These are phyloP conservation scores for Gossypium aridum DNA, from an alignment of 441 rosid species.

Conservation along the genomic window DNA sequence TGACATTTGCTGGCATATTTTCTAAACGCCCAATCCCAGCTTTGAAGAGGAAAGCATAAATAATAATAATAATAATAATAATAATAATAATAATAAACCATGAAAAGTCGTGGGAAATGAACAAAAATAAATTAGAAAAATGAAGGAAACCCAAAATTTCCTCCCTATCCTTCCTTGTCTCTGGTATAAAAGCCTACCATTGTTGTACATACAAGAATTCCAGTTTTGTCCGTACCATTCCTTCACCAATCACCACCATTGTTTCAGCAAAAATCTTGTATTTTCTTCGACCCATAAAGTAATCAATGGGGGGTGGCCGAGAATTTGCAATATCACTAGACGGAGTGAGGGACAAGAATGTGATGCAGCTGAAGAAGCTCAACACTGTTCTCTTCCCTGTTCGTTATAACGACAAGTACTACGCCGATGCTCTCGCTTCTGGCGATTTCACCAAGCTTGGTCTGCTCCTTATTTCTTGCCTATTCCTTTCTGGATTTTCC, in stretches of 20 bases:
- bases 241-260: neutral
- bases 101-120: neutral
- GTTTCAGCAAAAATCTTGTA: neutral
- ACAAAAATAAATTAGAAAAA: too few relatives aligned
- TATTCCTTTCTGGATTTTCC: neutral
- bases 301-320: conserved; percentile 66
- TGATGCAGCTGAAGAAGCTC: conserved; percentile 94
- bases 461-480: conserved; percentile 15
- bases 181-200: neutral
- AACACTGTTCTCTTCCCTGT: conserved; percentile 86
- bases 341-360: conserved; percentile 85
- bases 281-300: neutral
- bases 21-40: too few relatives aligned
- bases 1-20: too few relatives aligned
- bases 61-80: too few relatives aligned
- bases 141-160: neutral
- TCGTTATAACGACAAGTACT: conserved; percentile 88
- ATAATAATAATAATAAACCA: neutral
- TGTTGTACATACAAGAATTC: neutral
- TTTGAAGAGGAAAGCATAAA: too few relatives aligned
- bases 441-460: conserved; percentile 90
- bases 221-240: neutral
- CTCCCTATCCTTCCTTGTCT: neutral
- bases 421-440: conserved; percentile 78
- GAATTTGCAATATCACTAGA: conserved; percentile 71